These are phyloP conservation scores for Agrostemma githago DNA, from an alignment of 148 eudicot genomes.

Conservation along the genomic window DNA sequence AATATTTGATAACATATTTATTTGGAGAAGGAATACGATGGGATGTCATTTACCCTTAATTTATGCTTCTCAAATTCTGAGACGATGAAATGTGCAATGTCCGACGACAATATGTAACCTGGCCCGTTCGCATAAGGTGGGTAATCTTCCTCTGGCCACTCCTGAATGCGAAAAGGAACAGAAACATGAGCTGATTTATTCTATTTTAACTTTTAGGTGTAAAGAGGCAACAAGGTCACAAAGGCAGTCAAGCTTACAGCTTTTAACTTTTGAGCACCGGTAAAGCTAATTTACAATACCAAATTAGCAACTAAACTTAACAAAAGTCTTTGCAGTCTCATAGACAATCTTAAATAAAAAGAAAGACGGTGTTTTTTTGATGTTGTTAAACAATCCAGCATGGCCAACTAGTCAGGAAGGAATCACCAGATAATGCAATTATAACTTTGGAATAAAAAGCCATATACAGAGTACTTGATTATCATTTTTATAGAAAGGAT, in stretches of 20 bases:
- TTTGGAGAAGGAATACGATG: background rate
- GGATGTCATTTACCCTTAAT: conserved; percentile 45
- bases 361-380: background rate
- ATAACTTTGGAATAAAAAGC: background rate
- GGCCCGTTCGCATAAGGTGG: conserved; percentile 97
- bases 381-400: conserved; percentile 1
- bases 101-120: conserved; percentile 80
- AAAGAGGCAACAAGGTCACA: background rate
- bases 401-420: background rate
- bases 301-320: too few species aligned
- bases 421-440: background rate
- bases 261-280: background rate
- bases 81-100: conserved; percentile 63
- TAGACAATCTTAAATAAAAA: background rate
- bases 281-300: background rate
- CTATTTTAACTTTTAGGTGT: background rate
- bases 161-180: conserved; percentile 37
- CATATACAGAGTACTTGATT: background rate
- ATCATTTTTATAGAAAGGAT: background rate
- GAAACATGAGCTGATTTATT: conserved; percentile 5
- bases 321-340: background rate
- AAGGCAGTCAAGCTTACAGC: background rate
- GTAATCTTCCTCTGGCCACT: conserved; percentile 93
- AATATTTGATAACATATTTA: background rate
- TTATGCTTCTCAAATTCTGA: conserved; percentile 69